A percentile compares a stretch with the other conserved stretches of the same genome.
Evolutionary conservation across 2,329 filamentous ascomycete genomes (phyloP).

Genomic region (Aspergillus nomiae): DNA sequence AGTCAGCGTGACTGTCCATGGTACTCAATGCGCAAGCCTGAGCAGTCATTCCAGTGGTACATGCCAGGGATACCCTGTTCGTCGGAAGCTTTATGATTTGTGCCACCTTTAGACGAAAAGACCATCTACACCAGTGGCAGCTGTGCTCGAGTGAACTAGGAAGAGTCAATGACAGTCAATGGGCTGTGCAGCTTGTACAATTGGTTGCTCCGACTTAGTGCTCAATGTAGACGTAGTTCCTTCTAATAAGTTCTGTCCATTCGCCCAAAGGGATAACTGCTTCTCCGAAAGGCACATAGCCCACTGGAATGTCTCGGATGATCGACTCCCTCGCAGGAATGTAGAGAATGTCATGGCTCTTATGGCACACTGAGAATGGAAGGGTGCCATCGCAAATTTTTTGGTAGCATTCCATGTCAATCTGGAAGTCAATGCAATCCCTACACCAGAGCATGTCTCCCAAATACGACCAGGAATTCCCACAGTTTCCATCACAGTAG

Average conservation of each 20-base stretch:
- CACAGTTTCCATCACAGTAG: constrained; percentile 20
- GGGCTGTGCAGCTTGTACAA: neutral
- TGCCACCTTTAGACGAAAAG: neutral
- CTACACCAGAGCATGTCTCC: constrained; percentile 31
- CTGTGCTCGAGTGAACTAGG: neutral
- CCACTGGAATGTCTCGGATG: constrained; percentile 20
- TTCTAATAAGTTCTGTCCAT: constrained; percentile 24
- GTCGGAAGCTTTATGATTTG: neutral
- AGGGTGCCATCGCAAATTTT: constrained; percentile 27
- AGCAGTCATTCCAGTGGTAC: neutral
- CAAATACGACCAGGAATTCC: constrained; percentile 12
- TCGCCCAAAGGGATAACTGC: constrained; percentile 22
- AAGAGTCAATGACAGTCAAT: neutral
- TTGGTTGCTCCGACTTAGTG: neutral
- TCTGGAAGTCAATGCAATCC: constrained; percentile 30
- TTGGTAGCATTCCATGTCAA: constrained; percentile 24
- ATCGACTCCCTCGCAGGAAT: constrained; percentile 24
- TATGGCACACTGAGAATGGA: constrained; percentile 24
- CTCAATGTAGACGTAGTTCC: constrained; percentile 17
- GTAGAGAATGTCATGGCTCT: constrained; percentile 25
- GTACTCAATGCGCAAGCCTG: no score
- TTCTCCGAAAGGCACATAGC: constrained; percentile 24
- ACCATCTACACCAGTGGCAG: neutral
- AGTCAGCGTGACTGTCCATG: neutral
- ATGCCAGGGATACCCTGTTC: neutral